Evolutionary conservation across 768 basidiomycete genomes (phyloP).

Genomic region (Tylopilus plumbeoviolaceoides): DNA sequence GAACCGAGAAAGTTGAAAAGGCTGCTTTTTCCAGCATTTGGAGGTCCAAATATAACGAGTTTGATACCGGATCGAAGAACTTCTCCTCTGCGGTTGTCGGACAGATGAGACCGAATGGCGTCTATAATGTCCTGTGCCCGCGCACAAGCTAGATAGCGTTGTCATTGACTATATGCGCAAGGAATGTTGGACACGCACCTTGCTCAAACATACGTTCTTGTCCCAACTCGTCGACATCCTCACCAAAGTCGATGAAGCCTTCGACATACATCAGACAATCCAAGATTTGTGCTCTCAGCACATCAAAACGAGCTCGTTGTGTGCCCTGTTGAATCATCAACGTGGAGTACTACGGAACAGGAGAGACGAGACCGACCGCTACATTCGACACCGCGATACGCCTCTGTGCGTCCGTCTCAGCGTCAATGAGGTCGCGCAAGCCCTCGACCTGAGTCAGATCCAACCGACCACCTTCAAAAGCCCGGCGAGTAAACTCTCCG

Average conservation of each 20-base stretch:
- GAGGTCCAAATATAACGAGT: constrained; percentile 86
- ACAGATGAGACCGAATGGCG: constrained; percentile 53
- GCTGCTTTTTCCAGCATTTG: constrained; percentile 93
- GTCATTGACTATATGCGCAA: not conserved
- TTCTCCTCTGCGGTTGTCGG: constrained; percentile 76
- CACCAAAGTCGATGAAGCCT: constrained; percentile 91
- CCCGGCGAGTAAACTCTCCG: constrained; percentile 87
- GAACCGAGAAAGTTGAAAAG: constrained; percentile 84
- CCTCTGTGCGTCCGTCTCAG: constrained; percentile 82
- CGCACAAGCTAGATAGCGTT: constrained; percentile 41
- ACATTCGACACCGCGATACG: constrained; percentile 66
- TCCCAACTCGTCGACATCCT: constrained; percentile 76
- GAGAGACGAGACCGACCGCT: constrained; percentile 44
- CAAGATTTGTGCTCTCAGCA: constrained; percentile 62
- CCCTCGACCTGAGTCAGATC: constrained; percentile 91
- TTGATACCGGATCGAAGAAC: constrained; percentile 78
- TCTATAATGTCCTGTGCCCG: constrained; percentile 47
- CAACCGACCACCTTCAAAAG: constrained; percentile 74
- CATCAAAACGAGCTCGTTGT: constrained; percentile 55
- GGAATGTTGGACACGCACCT: constrained; percentile 39
- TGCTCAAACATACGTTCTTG: constrained; percentile 71
- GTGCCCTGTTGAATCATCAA: constrained; percentile 49
- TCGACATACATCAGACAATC: constrained; percentile 75
- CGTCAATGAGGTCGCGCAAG: constrained; percentile 80
- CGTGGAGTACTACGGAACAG: not conserved